Base-by-base conservation (phyloP, 257 asterid species). In the Paraleonurus japonicus region DNA sequence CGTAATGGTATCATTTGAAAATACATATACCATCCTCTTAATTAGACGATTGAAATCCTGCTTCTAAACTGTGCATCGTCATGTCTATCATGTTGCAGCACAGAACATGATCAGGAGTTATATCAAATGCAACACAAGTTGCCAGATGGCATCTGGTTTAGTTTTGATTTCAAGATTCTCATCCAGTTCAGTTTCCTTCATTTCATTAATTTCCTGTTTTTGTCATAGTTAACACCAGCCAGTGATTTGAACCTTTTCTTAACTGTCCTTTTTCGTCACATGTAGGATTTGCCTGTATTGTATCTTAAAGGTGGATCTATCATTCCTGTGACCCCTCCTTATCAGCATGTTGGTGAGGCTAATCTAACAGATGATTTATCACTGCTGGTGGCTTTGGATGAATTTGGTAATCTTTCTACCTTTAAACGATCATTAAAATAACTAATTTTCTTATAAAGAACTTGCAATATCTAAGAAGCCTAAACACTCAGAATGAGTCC, bases 261-360 rank as follows among this genome's bases (percentile, higher is more conserved):
- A 6, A 22, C 63, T 76, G 9, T 28, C 72, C 33, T 10, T 70
- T 65, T 72, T 64, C 75, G 55, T 78, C 64, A 76, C 11, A 62
- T 39, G 69, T 72, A 95, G 99, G 99, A 95, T 77, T 83, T 95
- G 75, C 99, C 99, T 10, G 92, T 88, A 35, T 65, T 95, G 37
- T 95, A 92, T 82, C 85, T 91, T 68, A 80, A 65, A 82, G 96
- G 99, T 69, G 99, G 99, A 85, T 95, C 96, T 26, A 92, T 95
- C 39, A 79, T 95, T 71, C 98, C 96, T 13, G 70, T 76, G 64
- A 92, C 80, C 69, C 88, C 87, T 59, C 86, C 81, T 41, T 62
- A 77, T 80, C 96, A 86, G 82, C 88, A 92, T 80, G 89, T 87
- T 63, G 95, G 84, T 75, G 96, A 92, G 82, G 90, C 93, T 78